These are phyloP conservation scores for Penicillium sp. DNA, from an alignment of 2,329 filamentous ascomycete genomes.

Conservation along the genomic window DNA sequence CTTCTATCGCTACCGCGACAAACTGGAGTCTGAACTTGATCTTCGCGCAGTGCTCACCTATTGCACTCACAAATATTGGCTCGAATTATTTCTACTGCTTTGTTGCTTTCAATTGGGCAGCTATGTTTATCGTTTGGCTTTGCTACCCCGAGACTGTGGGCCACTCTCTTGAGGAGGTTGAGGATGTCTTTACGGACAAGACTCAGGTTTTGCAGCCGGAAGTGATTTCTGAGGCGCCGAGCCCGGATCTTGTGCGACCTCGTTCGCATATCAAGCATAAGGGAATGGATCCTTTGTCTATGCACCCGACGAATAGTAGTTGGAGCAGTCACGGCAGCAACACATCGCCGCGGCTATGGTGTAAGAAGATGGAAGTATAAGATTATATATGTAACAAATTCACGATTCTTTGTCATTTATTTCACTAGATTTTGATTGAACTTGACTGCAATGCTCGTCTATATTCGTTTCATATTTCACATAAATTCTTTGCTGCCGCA, in stretches of 20 bases:
- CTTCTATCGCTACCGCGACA: constrained; percentile 46
- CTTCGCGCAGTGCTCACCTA: constrained; percentile 52
- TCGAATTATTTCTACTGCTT: constrained; percentile 55
- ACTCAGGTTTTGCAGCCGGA: background rate
- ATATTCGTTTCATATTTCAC: background rate
- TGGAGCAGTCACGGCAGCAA: constrained; percentile 12
- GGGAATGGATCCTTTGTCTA: constrained; percentile 22
- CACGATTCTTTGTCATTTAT: background rate
- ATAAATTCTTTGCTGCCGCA: background rate
- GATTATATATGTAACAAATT: background rate
- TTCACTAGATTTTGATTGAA: background rate
- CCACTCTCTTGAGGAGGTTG: constrained; percentile 33
- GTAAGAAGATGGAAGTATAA: constrained; percentile 10
- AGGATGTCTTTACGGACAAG: constrained; percentile 25
- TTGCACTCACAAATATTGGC: constrained; percentile 43
- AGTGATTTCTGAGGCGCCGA: background rate
- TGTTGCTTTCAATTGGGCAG: constrained; percentile 51
- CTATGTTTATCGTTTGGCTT: constrained; percentile 36
- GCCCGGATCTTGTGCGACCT: constrained; percentile 1
- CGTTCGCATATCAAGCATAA: constrained; percentile 16
- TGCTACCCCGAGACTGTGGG: constrained; percentile 36
- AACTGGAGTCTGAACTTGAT: constrained; percentile 51
- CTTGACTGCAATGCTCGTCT: background rate
- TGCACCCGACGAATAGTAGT: constrained; percentile 20
- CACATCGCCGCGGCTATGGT: constrained; percentile 10